A percentile compares a stretch with the other conserved stretches of the same genome.
These are phyloP conservation scores for Hypoxylon fuscum DNA, from an alignment of 495 filamentous ascomycete species.

Conservation along the genomic window DNA sequence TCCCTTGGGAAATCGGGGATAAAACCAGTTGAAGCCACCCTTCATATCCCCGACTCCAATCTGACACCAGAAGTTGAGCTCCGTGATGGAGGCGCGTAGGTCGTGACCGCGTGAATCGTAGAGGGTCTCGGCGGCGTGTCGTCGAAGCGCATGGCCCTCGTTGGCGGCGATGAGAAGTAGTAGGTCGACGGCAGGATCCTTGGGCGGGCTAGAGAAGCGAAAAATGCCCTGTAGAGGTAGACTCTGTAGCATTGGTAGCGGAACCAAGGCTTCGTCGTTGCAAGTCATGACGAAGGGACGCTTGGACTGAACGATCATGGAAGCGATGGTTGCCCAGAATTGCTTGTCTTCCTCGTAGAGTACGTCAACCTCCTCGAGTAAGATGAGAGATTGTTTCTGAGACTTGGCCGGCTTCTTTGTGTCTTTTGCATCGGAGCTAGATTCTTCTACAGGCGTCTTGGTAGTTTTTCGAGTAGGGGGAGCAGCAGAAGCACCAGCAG, in stretches of 20 bases:
- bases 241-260: slow-evolving; percentile 70
- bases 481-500: too few relatives aligned
- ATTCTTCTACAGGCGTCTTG: slow-evolving; percentile 36
- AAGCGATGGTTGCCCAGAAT: slow-evolving; percentile 86
- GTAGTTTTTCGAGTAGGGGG: slow-evolving; percentile 27
- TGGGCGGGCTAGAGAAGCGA: slow-evolving; percentile 75
- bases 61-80: slow-evolving; percentile 96
- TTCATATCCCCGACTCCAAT: slow-evolving; percentile 91
- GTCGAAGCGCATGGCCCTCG: slow-evolving; percentile 84
- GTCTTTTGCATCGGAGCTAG: slow-evolving; percentile 28
- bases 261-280: slow-evolving; percentile 83
- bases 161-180: slow-evolving; percentile 83
- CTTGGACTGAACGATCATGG: slow-evolving; percentile 82
- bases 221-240: slow-evolving; percentile 85
- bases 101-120: slow-evolving; percentile 74
- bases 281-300: slow-evolving; percentile 95
- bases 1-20: slow-evolving; percentile 74
- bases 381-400: slow-evolving; percentile 93
- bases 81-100: slow-evolving; percentile 81
- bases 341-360: slow-evolving; percentile 94
- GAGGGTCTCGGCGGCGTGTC: slow-evolving; percentile 71
- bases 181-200: slow-evolving; percentile 78
- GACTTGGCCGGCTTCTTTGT: slow-evolving; percentile 56
- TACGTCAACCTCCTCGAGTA: slow-evolving; percentile 93
- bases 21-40: slow-evolving; percentile 91